Conservation (phyloP, 805 yeast species). For the Candida glaebosa region DNA sequence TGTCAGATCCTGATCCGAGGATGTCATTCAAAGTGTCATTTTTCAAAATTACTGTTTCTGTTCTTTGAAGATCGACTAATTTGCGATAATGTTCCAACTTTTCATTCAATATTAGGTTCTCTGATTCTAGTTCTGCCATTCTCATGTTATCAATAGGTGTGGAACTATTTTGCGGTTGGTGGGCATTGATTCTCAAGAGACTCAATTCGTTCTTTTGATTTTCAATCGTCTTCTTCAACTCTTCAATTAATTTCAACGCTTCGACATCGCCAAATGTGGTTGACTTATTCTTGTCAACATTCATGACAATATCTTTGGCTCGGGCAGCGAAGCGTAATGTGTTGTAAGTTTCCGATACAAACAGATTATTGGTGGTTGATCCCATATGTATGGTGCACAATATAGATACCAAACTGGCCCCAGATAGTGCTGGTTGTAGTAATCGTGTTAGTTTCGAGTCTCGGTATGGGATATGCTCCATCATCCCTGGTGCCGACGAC, state of each 20-base stretch:
- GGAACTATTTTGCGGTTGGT: not conserved
- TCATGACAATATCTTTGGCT: constrained; percentile 79
- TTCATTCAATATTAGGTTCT: constrained; percentile 61
- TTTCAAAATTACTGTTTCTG: constrained; percentile 54
- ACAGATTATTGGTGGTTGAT: constrained; percentile 31
- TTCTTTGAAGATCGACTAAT: constrained; percentile 55
- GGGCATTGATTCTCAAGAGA: constrained; percentile 21
- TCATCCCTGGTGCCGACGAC: constrained; percentile 27
- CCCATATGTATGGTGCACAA: constrained; percentile 83
- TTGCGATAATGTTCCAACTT: constrained; percentile 67
- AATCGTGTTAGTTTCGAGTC: constrained; percentile 90
- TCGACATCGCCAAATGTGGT: constrained; percentile 39
- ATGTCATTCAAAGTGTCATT: constrained; percentile 60
- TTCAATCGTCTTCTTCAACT: constrained; percentile 58
- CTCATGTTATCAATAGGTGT: constrained; percentile 5
- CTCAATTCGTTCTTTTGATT: constrained; percentile 54
- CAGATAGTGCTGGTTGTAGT: constrained; percentile 88
- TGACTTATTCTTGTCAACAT: constrained; percentile 53
- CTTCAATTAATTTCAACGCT: constrained; percentile 42
- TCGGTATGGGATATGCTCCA: constrained; percentile 82
- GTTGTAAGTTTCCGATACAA: constrained; percentile 75
- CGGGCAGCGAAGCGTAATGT: constrained; percentile 90
- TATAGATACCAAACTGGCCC: constrained; percentile 77
- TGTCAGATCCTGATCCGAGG: constrained; percentile 41
- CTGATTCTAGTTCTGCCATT: constrained; percentile 45